These are phyloP conservation scores for Dillenia suffruticosa DNA, from an alignment of 164 flowering plant genomes.

Conservation along the genomic window DNA sequence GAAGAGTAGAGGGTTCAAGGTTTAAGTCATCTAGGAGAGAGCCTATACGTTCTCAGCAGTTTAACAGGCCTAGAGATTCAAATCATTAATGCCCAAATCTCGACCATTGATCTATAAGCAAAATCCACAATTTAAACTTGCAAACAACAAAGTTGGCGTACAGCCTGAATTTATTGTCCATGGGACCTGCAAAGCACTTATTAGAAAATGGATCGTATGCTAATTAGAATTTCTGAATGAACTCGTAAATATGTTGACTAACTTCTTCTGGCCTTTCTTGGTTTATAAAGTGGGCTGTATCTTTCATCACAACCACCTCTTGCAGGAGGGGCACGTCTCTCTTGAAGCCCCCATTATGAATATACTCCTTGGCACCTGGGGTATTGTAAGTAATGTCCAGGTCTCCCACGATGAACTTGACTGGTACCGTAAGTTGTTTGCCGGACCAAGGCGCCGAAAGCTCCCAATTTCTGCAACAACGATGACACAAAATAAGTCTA, in stretches of 20 bases:
- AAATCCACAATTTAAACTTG: too few species aligned
- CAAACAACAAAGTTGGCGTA: too few species aligned
- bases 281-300: slow-evolving; percentile 45
- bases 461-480: slow-evolving; percentile 56
- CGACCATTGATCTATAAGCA: too few species aligned
- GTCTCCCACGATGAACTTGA: slow-evolving; percentile 56
- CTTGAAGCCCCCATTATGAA: slow-evolving; percentile 46
- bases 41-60: too few species aligned
- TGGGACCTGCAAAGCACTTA: too few species aligned
- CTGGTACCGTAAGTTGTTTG: slow-evolving; percentile 51
- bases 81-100: too few species aligned
- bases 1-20: slow-evolving; percentile 48
- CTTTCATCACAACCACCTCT: slow-evolving; percentile 53
- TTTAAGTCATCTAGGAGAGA: slow-evolving; percentile 12
- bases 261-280: slow-evolving; percentile 48
- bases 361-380: slow-evolving; percentile 44
- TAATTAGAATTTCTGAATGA: slow-evolving; percentile 36
- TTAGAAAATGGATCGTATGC: too few species aligned
- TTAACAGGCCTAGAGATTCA: too few species aligned
- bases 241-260: slow-evolving; percentile 38
- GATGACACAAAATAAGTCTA: not conserved
- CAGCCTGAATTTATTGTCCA: too few species aligned
- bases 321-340: slow-evolving; percentile 37
- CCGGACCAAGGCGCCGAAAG: slow-evolving; percentile 54
- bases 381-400: slow-evolving; percentile 33